Conservation (phyloP, 225 moss, liverwort and hornwort genomes). For the Antitrichia curtipendula region DNA sequence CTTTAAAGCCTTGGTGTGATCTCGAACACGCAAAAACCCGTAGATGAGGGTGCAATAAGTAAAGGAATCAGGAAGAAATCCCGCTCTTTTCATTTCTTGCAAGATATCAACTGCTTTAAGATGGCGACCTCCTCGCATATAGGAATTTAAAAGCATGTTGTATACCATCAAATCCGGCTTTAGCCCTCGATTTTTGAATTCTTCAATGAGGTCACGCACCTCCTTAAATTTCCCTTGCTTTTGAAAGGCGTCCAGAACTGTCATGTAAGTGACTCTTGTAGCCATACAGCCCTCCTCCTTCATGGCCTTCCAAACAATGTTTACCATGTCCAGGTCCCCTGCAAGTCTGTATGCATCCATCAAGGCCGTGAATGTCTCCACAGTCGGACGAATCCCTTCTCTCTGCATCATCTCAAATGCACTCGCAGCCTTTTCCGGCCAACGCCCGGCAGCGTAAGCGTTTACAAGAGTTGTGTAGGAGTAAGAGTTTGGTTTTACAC, state of each 20-base stretch:
- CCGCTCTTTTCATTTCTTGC: slow-evolving; percentile 50
- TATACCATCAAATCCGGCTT: slow-evolving; percentile 69
- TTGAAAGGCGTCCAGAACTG: slow-evolving; percentile 69
- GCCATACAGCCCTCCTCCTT: slow-evolving; percentile 49
- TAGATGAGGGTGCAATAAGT: slow-evolving; percentile 87
- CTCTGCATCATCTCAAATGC: slow-evolving; percentile 66
- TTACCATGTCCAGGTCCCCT: slow-evolving; percentile 55
- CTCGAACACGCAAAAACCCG: slow-evolving; percentile 58
- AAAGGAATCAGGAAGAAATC: slow-evolving; percentile 63
- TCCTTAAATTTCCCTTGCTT: slow-evolving; percentile 70
- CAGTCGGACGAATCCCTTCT: slow-evolving; percentile 58
- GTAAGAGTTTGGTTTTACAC: slow-evolving; percentile 46
- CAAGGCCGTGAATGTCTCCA: slow-evolving; percentile 79
- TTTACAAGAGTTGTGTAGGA: slow-evolving; percentile 77
- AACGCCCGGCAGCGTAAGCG: slow-evolving; percentile 71
- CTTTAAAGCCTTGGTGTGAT: slow-evolving; percentile 63
- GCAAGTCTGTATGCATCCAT: slow-evolving; percentile 66
- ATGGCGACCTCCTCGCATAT: slow-evolving; percentile 61
- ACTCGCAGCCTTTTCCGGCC: slow-evolving; percentile 78
- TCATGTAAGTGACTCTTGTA: slow-evolving; percentile 67
- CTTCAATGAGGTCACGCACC: slow-evolving; percentile 73
- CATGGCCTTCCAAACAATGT: slow-evolving; percentile 60
- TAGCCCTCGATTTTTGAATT: slow-evolving; percentile 46
- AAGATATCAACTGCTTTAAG: slow-evolving; percentile 44
- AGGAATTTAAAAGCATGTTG: slow-evolving; percentile 91